Conservation (phyloP, 2,329 filamentous ascomycete genomes). For the Dryadomyces quercivorus region DNA sequence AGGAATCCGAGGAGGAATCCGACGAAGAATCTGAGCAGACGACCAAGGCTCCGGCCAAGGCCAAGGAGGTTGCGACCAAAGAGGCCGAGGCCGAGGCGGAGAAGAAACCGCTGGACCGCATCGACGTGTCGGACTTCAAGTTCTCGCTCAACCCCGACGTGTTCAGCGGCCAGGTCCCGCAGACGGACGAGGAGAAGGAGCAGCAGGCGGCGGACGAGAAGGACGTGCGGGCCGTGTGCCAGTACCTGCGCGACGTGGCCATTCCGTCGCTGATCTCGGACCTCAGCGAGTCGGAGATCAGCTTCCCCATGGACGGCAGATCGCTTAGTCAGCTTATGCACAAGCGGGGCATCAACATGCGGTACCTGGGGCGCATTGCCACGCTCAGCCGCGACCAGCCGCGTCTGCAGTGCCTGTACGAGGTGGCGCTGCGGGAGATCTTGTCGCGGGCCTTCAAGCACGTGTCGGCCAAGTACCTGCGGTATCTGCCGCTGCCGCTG, state of each 20-base stretch:
- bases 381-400: slow-evolving; percentile 50
- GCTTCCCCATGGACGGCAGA: slow-evolving; percentile 97
- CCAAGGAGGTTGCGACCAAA: slow-evolving; percentile 23
- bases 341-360: slow-evolving; percentile 93
- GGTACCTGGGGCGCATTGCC: slow-evolving; percentile 84
- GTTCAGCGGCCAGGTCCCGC: slow-evolving; percentile 82
- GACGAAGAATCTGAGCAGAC: not conserved
- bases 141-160: slow-evolving; percentile 90
- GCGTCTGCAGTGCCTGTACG: slow-evolving; percentile 64
- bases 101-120: slow-evolving; percentile 57
- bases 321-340: slow-evolving; percentile 81
- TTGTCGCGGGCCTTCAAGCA: slow-evolving; percentile 95
- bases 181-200: slow-evolving; percentile 80
- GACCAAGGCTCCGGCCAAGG: not conserved
- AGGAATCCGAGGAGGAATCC: not conserved
- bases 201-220: slow-evolving; percentile 75
- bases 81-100: no score
- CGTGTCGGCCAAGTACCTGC: slow-evolving; percentile 65
- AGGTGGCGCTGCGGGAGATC: slow-evolving; percentile 82
- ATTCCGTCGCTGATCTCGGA: slow-evolving; percentile 82
- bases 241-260: slow-evolving; percentile 61
- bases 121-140: slow-evolving; percentile 78
- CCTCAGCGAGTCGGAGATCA: slow-evolving; percentile 81
- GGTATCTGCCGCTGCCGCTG: slow-evolving; percentile 66
- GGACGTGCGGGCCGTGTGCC: slow-evolving; percentile 74